These are phyloP conservation scores for Globisporangium paroecandrum DNA, from an alignment of 352 stramenopile species.

Conservation along the genomic window DNA sequence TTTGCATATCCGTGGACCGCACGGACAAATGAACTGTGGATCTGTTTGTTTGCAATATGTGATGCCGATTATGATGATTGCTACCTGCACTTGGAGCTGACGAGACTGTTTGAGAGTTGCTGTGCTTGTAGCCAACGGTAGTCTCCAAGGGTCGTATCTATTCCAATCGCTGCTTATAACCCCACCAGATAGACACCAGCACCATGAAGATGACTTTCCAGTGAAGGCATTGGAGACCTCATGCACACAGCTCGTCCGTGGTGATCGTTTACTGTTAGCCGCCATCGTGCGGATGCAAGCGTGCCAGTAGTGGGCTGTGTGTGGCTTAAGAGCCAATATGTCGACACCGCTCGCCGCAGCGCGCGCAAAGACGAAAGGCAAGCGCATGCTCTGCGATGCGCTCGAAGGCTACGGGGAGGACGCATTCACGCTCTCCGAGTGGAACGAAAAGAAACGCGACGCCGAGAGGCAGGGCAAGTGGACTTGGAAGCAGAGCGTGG, in stretches of 20 bases:
- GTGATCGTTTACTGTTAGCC: not conserved
- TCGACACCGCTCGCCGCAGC: conserved; percentile 58
- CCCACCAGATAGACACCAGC: not conserved
- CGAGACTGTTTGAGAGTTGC: not conserved
- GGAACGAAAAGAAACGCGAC: conserved; percentile 49
- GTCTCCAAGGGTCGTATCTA: not conserved
- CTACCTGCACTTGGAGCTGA: not conserved
- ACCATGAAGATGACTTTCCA: not conserved
- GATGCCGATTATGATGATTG: not conserved
- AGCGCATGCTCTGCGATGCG: conserved; percentile 58
- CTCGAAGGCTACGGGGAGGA: conserved; percentile 51
- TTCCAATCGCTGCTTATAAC: not conserved
- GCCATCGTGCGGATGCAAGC: not conserved
- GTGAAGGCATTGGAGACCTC: not conserved
- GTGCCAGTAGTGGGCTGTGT: not conserved
- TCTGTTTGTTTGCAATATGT: not conserved
- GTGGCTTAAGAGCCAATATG: conserved; percentile 27
- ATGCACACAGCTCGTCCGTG: not conserved
- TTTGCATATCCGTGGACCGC: not conserved
- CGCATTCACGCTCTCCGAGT: conserved; percentile 44
- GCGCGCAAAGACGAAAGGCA: conserved; percentile 62
- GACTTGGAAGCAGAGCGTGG: conserved; percentile 40
- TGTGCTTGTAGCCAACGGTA: not conserved
- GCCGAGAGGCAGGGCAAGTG: conserved; percentile 35
- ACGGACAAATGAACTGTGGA: not conserved